Conservation (phyloP, 2,329 filamentous ascomycete species). For the Onygenales sp. region DNA sequence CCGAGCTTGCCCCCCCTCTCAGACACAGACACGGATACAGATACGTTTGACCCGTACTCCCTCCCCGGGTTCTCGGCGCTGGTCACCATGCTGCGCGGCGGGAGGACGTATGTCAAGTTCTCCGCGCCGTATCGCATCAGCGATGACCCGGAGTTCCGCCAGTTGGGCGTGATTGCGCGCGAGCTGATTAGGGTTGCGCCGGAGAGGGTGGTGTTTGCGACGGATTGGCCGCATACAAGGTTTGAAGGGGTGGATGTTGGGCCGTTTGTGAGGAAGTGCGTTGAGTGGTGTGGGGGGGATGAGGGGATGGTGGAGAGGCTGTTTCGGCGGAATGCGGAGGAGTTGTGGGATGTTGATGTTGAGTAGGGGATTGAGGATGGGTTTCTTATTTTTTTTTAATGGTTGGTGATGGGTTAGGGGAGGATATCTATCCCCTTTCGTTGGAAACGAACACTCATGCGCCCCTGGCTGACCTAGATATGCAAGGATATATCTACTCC, state of each 20-base stretch:
- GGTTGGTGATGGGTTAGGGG: too few relatives aligned
- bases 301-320: conserved; percentile 37
- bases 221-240: conserved; percentile 57
- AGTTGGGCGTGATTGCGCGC: conserved; percentile 40
- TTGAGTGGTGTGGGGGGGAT: conserved; percentile 44
- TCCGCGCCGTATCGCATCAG: conserved; percentile 51
- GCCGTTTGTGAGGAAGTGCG: conserved; percentile 45
- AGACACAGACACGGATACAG: conserved; percentile 6
- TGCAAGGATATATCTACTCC: too few relatives aligned
- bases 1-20: conserved; percentile 28
- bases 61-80: conserved; percentile 43
- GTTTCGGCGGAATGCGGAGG: conserved; percentile 48
- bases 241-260: conserved; percentile 49
- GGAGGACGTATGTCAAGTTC: conserved; percentile 48
- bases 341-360: conserved; percentile 32
- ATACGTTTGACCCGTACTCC: conserved; percentile 31
- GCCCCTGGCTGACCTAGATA: too few relatives aligned
- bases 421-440: too few relatives aligned
- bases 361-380: not conserved
- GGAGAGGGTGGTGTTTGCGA: conserved; percentile 47
- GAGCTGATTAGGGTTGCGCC: conserved; percentile 41
- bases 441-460: too few relatives aligned
- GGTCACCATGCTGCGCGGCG: conserved; percentile 36
- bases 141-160: conserved; percentile 32
- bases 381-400: too few relatives aligned